Evolutionary conservation across 352 stramenopile genomes (phyloP), one percentile per base, ranked within the genome.

Genomic region (Globisporangium emineosum): DNA sequence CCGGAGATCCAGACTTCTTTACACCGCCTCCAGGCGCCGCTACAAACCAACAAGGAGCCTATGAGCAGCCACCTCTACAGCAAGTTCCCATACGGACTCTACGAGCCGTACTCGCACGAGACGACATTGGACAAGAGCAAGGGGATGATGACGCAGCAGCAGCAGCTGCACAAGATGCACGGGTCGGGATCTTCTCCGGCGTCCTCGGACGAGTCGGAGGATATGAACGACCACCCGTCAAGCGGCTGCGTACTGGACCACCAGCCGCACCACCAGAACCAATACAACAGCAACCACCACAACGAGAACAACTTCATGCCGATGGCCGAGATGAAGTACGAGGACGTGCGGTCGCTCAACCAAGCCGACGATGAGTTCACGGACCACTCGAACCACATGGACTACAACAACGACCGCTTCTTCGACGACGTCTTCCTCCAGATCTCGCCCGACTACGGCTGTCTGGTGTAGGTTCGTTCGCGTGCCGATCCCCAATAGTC

Each of bases 351-450:
- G 19, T 73, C 72, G 37, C 68, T 86, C 21, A 71, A 79, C 57
- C 75, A 81, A 55, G 69, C 71, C 19, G 71, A 88, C 47, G 75
- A 81, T 27, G 72, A 79, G 65, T 80, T 82, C 47, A 75, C 69
- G 29, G 72, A 81, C 21, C 68, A 73, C 35, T 63, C 70, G n/a
- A 81, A 55, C 32, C 74, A 84, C 54, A 72, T 86, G 58, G 83
- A 92, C 64, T 90, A 88, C 72, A 81, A 64, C 59, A 89, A 75
- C 55, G 81, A 90, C 40, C 74, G 76, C 47, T 89, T 89, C 70
- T 90, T 88, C 64, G 81, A 88, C 71, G 77, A 93, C 55, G 77
- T 93, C 19, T 91, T 90, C 61, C 68, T 90, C 30, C 83, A 93
- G 57, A 90, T 90, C 60, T 90, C 81, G 17, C 81, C 83, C 0